A percentile compares a stretch with the other conserved stretches of the same genome.
Evolutionary conservation across 257 asterid species (phyloP).

Genomic region (Scutellaria baicalensis): DNA sequence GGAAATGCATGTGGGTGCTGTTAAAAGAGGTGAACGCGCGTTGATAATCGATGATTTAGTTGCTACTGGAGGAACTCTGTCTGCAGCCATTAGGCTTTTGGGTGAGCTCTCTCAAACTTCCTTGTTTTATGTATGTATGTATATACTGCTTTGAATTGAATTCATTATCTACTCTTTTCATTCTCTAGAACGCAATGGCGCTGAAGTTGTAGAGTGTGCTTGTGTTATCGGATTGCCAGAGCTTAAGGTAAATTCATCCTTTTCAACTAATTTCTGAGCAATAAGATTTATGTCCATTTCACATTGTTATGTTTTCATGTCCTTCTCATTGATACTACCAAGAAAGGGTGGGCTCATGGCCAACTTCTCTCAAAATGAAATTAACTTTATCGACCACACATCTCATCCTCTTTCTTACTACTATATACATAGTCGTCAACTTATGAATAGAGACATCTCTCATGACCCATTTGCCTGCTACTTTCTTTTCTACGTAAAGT

Average conservation of each 20-base stretch:
- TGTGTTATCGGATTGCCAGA: constrained; percentile 83
- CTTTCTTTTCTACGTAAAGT: no score
- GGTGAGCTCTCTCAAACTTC: constrained; percentile 32
- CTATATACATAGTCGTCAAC: no score
- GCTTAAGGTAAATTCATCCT: constrained; percentile 69
- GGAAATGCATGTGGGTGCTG: constrained; percentile 79
- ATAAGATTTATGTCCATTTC: no score
- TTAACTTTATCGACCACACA: neutral
- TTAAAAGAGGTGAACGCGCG: constrained; percentile 59
- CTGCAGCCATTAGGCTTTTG: constrained; percentile 75
- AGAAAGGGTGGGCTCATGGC: no score
- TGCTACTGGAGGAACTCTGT: constrained; percentile 88
- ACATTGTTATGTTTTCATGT: no score
- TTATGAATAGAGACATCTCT: no score
- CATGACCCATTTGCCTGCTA: no score
- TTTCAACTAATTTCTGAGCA: no score
- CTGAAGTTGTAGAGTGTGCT: constrained; percentile 83
- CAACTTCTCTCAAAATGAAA: no score
- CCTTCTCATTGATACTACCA: no score
- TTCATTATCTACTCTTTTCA: neutral
- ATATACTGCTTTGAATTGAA: neutral
- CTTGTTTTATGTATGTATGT: neutral
- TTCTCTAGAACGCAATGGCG: constrained; percentile 56
- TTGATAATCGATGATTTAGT: constrained; percentile 76
- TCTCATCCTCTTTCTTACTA: neutral